Evolutionary conservation across 495 filamentous ascomycete species (phyloP), one percentile per base, ranked within the genome.

Genomic region (Talaromyces adpressus): DNA sequence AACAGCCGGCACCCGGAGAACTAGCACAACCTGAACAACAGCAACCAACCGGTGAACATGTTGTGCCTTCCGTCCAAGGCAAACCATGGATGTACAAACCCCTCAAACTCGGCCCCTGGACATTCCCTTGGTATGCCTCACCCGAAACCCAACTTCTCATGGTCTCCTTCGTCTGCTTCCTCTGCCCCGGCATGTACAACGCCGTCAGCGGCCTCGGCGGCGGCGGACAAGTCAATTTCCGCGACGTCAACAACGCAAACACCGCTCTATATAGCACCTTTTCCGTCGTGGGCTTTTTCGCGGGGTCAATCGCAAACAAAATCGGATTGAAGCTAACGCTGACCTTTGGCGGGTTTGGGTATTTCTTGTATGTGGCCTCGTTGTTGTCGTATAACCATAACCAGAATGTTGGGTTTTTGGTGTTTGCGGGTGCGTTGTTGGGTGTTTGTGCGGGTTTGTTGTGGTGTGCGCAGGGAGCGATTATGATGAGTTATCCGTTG

Each of bases 401-500:
- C 59, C 62, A 82, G 22, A 94, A 82, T 67, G 73, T 73, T 2
- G 83, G 82, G 36, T 87, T 83, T 70, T 69, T 81, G 54, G 77
- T 85, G 64, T 86, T 87, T 67, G 74, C 85, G 11, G 85, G 85
- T 51, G 79, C 79, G 12, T 64, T 88, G 22, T 76, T 88, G 27
- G 85, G 85, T 78, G 75, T 91, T 56, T 96, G 91, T 75, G 92
- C 90, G 29, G 92, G 90, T 70, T 73, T 96, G 41, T 80, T 97
- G 32, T 97, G 92, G 93, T 91, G 87, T 63, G 93, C 91, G 0
- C 93, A 97, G 75, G 93, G 93, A 63, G 90, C 91, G 23, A 90
- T 97, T 70, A 96, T 97, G 93, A 93, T 96, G 88, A 87, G 89
- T 62, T 97, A 97, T 73, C 93, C 93, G 0, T 78, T 82, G 51